These are phyloP conservation scores for Russula sp. DNA, from an alignment of 768 basidiomycete genomes.

Conservation along the genomic window DNA sequence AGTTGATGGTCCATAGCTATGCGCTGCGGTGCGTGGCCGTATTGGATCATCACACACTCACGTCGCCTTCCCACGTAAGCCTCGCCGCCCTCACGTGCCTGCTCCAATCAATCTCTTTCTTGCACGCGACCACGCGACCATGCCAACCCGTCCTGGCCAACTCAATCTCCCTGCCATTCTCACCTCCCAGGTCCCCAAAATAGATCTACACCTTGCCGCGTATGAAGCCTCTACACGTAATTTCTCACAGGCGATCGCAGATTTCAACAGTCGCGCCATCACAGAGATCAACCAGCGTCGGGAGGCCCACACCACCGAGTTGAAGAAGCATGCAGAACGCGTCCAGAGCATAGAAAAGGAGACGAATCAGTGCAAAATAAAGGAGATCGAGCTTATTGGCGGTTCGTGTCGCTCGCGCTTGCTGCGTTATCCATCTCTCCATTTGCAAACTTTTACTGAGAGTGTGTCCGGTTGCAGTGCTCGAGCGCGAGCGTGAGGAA, in stretches of 20 bases:
- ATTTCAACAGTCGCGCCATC: slow-evolving; percentile 66
- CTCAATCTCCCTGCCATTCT: slow-evolving; percentile 56
- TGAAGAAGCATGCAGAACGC: slow-evolving; percentile 56
- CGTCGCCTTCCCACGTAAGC: not conserved
- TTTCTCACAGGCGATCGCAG: slow-evolving; percentile 64
- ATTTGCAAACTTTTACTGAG: not conserved
- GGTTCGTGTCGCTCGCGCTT: slow-evolving; percentile 35
- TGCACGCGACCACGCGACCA: not conserved
- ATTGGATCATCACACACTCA: not conserved
- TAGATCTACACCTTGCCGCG: slow-evolving; percentile 54
- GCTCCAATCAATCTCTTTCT: not conserved
- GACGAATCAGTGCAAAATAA: slow-evolving; percentile 66
- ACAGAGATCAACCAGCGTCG: slow-evolving; percentile 62
- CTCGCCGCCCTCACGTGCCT: slow-evolving; percentile 11
- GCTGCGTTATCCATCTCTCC: not conserved
- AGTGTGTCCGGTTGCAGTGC: slow-evolving; percentile 32
- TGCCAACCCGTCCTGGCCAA: slow-evolving; percentile 23
- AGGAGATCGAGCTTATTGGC: slow-evolving; percentile 70
- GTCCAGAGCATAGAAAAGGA: slow-evolving; percentile 56
- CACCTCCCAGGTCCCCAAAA: slow-evolving; percentile 43
- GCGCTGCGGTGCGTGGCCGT: not conserved
- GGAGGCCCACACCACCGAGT: slow-evolving; percentile 51
- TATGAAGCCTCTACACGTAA: slow-evolving; percentile 63
- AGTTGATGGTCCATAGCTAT: slow-evolving; percentile 45
- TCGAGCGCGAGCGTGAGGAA: slow-evolving; percentile 67